These are phyloP conservation scores for Saccharomycopsis schoenii DNA, from an alignment of 805 yeast genomes.

Conservation along the genomic window DNA sequence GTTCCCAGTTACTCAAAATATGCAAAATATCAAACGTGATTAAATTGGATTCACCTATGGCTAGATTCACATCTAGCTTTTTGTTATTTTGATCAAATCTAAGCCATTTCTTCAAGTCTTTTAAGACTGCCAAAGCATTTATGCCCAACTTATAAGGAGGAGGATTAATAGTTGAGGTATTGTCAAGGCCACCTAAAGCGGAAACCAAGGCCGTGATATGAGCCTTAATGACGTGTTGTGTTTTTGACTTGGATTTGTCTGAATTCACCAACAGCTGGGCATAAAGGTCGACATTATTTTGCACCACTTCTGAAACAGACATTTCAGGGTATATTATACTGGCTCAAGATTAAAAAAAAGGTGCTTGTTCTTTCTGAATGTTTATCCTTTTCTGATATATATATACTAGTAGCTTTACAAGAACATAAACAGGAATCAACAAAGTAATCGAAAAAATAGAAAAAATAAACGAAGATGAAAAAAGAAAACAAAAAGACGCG, in stretches of 20 bases:
- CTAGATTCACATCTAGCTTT: slow-evolving; percentile 75
- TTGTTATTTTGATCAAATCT: slow-evolving; percentile 64
- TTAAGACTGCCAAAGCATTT: slow-evolving; percentile 77
- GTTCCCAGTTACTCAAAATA: slow-evolving; percentile 68
- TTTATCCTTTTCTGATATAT: too few relatives aligned
- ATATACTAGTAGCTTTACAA: too few relatives aligned
- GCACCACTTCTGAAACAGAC: neutral
- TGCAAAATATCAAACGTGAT: slow-evolving; percentile 64
- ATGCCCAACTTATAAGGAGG: slow-evolving; percentile 72
- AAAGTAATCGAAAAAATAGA: neutral
- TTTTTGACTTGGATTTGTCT: slow-evolving; percentile 28
- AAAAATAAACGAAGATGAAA: neutral
- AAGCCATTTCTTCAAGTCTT: slow-evolving; percentile 85
- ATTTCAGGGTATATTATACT: neutral
- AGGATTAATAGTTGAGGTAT: slow-evolving; percentile 36
- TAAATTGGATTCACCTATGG: slow-evolving; percentile 72
- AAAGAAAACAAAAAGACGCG: neutral
- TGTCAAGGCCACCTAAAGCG: slow-evolving; percentile 87
- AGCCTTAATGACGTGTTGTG: slow-evolving; percentile 38
- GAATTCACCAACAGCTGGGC: neutral
- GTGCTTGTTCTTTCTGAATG: neutral
- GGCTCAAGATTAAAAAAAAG: neutral
- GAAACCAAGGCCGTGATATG: slow-evolving; percentile 75
- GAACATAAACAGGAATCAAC: too few relatives aligned
- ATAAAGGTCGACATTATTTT: neutral